Percentiles rank a stretch among this genome's conserved stretches.
phyloP scores from a whole-genome alignment of 2,329 filamentous ascomycete genomes.

The Colletotrichum gloeosporioides region DNA sequence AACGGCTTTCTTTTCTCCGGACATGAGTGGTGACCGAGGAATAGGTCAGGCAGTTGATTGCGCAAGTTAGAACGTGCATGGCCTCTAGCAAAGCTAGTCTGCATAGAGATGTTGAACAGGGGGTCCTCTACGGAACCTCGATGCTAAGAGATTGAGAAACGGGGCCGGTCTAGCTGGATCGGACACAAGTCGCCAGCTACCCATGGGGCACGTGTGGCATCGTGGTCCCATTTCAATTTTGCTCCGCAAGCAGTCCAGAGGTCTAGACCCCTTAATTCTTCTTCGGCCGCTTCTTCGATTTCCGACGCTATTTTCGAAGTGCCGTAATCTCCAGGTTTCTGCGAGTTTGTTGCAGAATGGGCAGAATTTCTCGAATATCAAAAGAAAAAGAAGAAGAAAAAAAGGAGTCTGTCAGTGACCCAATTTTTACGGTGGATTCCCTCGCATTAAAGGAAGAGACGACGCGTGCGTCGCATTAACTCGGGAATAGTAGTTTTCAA shows the following conservation, averaged over 20 bases:
- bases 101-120: neutral
- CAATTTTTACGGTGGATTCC: neutral
- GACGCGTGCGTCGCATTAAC: neutral
- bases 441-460: neutral
- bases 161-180: neutral
- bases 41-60: neutral
- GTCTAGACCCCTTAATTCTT: slow-evolving; percentile 2
- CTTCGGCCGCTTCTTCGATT: neutral
- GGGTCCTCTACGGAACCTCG: neutral
- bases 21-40: neutral
- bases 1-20: neutral
- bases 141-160: neutral
- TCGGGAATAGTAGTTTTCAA: neutral
- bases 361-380: neutral
- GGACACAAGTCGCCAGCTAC: neutral
- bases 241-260: neutral
- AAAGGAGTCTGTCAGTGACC: neutral
- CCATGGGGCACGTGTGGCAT: neutral
- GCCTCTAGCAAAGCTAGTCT: neutral
- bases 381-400: neutral
- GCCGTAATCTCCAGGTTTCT: neutral
- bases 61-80: neutral
- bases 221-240: neutral
- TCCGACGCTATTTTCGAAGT: neutral
- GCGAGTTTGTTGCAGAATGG: neutral